Percentiles rank a stretch among this genome's conserved stretches.
Conservation (phyloP, 1,139 yeast species). For the Yamadazyma triangularis region DNA sequence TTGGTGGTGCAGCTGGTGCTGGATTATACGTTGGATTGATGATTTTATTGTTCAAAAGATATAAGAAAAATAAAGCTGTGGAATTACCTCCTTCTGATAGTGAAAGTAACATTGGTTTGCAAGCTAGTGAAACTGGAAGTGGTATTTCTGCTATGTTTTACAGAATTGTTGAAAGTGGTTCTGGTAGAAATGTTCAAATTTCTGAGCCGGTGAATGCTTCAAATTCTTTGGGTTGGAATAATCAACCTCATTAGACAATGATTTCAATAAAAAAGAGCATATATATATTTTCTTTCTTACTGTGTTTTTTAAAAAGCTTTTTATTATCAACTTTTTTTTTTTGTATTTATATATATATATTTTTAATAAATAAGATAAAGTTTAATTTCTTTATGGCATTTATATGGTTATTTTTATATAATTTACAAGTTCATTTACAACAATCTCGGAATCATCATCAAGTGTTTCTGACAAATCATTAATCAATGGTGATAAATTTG, state of each 20-base stretch:
- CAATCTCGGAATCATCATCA: constrained; percentile 51
- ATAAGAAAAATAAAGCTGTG: constrained; percentile 30
- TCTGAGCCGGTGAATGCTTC: constrained; percentile 45
- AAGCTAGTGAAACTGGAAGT: constrained; percentile 12
- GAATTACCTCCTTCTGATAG: constrained; percentile 42
- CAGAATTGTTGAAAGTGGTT: constrained; percentile 20
- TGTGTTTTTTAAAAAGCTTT: too few species aligned
- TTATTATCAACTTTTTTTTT: background rate
- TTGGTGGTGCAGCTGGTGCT: constrained; percentile 70
- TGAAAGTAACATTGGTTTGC: constrained; percentile 33
- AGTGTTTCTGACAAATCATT: constrained; percentile 48
- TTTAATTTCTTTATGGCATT: too few species aligned
- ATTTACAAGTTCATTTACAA: constrained; percentile 28
- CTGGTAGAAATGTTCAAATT: constrained; percentile 18
- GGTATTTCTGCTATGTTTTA: constrained; percentile 31
- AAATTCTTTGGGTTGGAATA: constrained; percentile 44
- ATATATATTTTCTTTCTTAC: too few species aligned
- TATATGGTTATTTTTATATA: constrained; percentile 14
- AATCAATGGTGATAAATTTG: constrained; percentile 24
- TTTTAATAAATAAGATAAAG: background rate
- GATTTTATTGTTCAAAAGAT: constrained; percentile 38
- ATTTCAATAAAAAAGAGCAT: background rate
- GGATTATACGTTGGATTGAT: constrained; percentile 52
- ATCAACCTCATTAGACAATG: too few species aligned
- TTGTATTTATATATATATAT: constrained; percentile 13